These are phyloP conservation scores for Anisodus acutangulus DNA, from an alignment of 257 asterid species.

Conservation along the genomic window DNA sequence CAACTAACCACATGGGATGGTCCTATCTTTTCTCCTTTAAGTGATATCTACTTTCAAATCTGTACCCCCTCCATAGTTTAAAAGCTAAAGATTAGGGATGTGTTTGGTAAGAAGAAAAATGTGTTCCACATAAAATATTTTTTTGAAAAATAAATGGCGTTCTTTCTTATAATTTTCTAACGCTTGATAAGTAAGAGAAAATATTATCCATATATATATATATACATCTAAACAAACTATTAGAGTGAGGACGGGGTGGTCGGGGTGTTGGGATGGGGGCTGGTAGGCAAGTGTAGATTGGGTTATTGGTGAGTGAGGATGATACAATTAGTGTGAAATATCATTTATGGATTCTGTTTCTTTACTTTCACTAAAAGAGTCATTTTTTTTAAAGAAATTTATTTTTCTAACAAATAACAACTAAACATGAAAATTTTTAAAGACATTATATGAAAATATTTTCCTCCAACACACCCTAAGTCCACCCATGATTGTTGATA, in stretches of 20 bases:
- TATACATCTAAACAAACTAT: neutral
- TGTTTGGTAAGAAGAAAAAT: neutral
- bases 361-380: no score
- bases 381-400: no score
- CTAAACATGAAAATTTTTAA: no score
- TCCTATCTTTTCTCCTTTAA: constrained; percentile 25
- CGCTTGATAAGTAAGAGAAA: neutral
- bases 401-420: no score
- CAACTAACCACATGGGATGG: constrained; percentile 45
- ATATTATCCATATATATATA: neutral
- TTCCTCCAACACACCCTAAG: neutral
- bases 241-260: no score
- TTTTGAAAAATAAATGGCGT: no score
- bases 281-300: no score
- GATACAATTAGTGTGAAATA: no score
- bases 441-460: no score
- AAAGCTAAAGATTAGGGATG: neutral
- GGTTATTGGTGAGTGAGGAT: no score
- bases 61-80: neutral
- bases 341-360: no score
- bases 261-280: no score
- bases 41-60: constrained; percentile 47
- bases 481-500: neutral
- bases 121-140: neutral
- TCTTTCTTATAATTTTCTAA: neutral